A percentile compares a stretch with the other conserved stretches of the same genome.
Conservation (phyloP, 2,329 filamentous ascomycete species). For the Sporothrix phasma region DNA sequence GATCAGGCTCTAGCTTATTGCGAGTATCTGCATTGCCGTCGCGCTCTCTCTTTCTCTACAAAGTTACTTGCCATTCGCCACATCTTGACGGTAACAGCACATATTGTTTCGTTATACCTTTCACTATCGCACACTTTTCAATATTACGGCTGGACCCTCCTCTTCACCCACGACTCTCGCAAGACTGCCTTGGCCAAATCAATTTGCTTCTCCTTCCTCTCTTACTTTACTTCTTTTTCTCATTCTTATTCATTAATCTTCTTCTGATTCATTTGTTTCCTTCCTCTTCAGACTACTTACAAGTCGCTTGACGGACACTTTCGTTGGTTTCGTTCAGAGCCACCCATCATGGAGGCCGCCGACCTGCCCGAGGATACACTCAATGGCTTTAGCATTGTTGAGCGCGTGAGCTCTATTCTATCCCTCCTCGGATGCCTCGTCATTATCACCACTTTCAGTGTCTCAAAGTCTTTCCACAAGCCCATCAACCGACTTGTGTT, state of each 20-base stretch:
- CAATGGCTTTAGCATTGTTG: slow-evolving; percentile 48
- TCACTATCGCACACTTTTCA: neutral
- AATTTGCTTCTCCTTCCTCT: neutral
- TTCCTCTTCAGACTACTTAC: neutral
- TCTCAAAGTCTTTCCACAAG: slow-evolving; percentile 64
- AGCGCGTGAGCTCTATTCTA: slow-evolving; percentile 58
- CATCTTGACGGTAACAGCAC: neutral
- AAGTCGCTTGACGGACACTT: neutral
- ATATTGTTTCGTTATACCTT: neutral
- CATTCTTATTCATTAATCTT: neutral
- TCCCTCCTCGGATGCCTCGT: slow-evolving; percentile 62
- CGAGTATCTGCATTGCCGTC: neutral
- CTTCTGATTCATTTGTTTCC: neutral
- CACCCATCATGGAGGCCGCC: slow-evolving; percentile 15
- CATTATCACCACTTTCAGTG: slow-evolving; percentile 60
- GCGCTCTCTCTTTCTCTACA: neutral
- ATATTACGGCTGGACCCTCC: neutral
- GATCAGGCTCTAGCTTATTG: neutral
- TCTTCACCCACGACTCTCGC: neutral
- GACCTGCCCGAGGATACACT: slow-evolving; percentile 31
- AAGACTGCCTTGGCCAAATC: neutral
- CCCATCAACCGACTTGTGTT: slow-evolving; percentile 82
- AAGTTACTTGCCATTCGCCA: neutral
- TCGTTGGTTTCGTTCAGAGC: neutral
- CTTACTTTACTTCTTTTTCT: neutral